Base-by-base conservation (phyloP, 768 basidiomycete species). In the Paxillus involutus region DNA sequence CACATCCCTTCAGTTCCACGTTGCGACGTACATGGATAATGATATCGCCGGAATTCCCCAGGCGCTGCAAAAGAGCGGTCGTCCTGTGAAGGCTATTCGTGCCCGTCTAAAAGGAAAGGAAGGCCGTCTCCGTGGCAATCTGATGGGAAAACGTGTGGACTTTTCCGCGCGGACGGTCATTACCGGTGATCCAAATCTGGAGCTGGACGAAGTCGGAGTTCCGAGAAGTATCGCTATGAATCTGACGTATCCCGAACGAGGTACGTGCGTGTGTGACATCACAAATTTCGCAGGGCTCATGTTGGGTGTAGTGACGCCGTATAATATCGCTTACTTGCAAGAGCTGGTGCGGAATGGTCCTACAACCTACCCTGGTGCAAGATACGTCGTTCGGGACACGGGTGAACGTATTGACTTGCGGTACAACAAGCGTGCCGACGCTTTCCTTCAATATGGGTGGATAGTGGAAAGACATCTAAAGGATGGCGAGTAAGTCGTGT, bases 21-120 rank as follows among this genome's bases (percentile, higher is more conserved):
- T 98, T 56, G 97, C 97, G 3, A 98, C 97, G 0, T 99, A 98
- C 69, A 99, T 99, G 96, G 97, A 99, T 68, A 99, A 99, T 67
- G 95, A 98, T 66, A 95, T 98, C 53, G 94, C 97, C 33, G 97
- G 97, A 43, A 92, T 98, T 35, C 97, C 97, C 1, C 96, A 98
- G 66, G 94, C 97, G 2, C 75, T 96, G 60, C 97, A 98, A 66
- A 98, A 98, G 72, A 95, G 93, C 40, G 97, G 97, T 30, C 84
- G 97, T 54, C 95, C 97, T 26, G 90, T 99, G 55, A 99, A 99
- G 72, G 95, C 97, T 35, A 98, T 99, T 63, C 93, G 97, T 53
- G 94, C 96, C 6, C 88, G 97, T 42, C 81, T 99, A 51, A 99
- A 99, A 80, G 97, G 97, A 47, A 98, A 99, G 72, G 97, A 99